phyloP scores from a whole-genome alignment of 176 grass and related monocot species.

The Panicum miliaceum region DNA sequence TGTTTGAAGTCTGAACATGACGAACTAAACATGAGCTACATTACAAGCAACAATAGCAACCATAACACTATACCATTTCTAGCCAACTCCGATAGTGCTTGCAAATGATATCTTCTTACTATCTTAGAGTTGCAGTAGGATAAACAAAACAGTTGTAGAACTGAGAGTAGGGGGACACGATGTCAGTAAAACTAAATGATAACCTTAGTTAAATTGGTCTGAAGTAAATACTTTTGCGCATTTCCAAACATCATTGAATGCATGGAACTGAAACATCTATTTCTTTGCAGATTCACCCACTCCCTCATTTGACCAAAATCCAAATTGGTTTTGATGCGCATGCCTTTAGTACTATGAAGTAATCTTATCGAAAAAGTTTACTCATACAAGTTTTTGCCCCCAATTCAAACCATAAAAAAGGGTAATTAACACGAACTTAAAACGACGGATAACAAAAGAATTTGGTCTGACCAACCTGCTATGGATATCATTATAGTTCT shows the following conservation, averaged over 20 bases:
- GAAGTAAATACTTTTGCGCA: not conserved
- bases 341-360: not conserved
- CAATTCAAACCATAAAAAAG: slow-evolving; percentile 5
- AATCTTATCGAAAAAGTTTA: slow-evolving; percentile 16
- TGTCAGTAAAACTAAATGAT: slow-evolving; percentile 14
- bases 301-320: slow-evolving; percentile 1
- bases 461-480: slow-evolving; percentile 48
- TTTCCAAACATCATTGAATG: slow-evolving; percentile 21
- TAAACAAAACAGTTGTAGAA: not conserved
- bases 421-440: not conserved
- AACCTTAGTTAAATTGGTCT: slow-evolving; percentile 20
- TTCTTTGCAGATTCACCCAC: not conserved
- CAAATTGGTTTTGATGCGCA: slow-evolving; percentile 22
- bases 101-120: not conserved
- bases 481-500: slow-evolving; percentile 47
- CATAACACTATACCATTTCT: not conserved
- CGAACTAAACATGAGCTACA: slow-evolving; percentile 20
- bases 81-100: not conserved
- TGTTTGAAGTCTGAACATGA: slow-evolving; percentile 18
- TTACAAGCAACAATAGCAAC: slow-evolving; percentile 1
- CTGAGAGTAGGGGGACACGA: not conserved
- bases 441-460: not conserved
- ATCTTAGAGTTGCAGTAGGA: not conserved
- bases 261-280: not conserved
- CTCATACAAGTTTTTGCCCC: slow-evolving; percentile 4